Conservation (phyloP, 2,329 filamentous ascomycete genomes). For the Fusarium globosum region DNA sequence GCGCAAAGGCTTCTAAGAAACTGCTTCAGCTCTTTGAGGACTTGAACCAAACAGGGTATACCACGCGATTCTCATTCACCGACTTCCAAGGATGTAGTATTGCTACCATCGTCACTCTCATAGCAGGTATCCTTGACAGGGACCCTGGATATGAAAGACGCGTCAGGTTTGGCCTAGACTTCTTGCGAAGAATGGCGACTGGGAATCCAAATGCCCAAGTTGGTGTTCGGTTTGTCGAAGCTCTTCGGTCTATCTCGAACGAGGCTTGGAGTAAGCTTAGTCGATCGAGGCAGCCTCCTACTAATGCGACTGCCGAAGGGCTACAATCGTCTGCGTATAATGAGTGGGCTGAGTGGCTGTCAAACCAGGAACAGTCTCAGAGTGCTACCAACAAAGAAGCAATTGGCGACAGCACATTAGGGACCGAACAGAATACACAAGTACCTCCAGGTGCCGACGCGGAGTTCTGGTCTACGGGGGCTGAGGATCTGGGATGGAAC, state of each 20-base stretch:
- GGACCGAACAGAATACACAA: neutral
- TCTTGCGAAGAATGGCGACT: neutral
- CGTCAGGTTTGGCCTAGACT: neutral
- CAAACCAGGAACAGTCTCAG: neutral
- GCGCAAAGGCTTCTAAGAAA: neutral
- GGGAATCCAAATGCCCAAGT: neutral
- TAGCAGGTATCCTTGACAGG: neutral
- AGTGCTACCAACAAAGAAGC: accelerated
- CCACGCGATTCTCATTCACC: neutral
- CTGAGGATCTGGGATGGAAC: neutral
- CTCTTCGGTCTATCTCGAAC: neutral
- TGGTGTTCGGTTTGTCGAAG: neutral
- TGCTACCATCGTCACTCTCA: neutral
- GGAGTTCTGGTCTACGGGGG: neutral
- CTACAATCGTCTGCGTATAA: neutral
- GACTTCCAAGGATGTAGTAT: conserved; percentile 6
- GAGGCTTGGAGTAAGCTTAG: neutral
- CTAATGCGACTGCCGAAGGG: neutral
- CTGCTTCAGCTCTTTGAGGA: neutral
- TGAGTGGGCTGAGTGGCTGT: neutral
- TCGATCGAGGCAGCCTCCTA: neutral
- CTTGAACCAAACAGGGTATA: neutral
- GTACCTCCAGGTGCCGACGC: neutral
- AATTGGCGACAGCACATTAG: accelerated
- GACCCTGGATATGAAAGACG: neutral